Evolutionary conservation across 2,329 filamentous ascomycete species (phyloP).

Genomic region (Diaporthe sp.): DNA sequence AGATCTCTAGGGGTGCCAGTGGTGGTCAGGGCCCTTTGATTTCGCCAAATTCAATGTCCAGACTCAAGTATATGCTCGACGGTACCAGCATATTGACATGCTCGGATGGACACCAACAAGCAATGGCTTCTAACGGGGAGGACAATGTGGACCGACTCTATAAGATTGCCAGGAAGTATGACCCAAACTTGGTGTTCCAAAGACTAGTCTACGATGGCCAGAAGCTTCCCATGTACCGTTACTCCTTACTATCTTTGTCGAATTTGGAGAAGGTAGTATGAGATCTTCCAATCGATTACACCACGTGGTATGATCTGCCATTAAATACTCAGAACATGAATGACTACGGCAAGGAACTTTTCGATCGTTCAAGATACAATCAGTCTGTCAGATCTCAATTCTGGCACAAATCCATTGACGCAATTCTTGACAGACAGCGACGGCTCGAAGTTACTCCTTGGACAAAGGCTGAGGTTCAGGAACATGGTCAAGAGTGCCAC

Average conservation of each 20-base stretch:
- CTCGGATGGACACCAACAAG: not conserved
- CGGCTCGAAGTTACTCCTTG: not conserved
- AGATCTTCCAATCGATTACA: no score
- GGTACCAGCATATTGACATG: not conserved
- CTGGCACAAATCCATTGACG: not conserved
- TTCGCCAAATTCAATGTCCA: no score
- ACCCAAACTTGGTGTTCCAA: not conserved
- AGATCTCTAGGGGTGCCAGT: no score
- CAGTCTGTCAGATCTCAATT: not conserved
- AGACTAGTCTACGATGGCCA: not conserved
- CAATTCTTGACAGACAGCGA: not conserved
- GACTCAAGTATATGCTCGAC: not conserved
- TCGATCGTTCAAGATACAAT: not conserved
- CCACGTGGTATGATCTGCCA: not conserved
- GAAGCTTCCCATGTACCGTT: no score
- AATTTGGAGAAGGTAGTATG: no score
- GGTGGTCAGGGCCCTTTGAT: no score
- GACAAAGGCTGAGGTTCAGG: constrained; percentile 52
- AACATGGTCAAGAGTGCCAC: constrained; percentile 62
- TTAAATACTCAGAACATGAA: not conserved
- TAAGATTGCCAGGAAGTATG: not conserved
- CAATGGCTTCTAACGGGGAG: not conserved
- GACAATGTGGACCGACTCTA: not conserved
- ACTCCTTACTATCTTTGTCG: no score
- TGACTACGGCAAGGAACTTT: not conserved